Percentiles rank a stretch among this genome's conserved stretches.
These are phyloP conservation scores for Tulasnella calospora DNA, from an alignment of 768 basidiomycete genomes.

Conservation along the genomic window DNA sequence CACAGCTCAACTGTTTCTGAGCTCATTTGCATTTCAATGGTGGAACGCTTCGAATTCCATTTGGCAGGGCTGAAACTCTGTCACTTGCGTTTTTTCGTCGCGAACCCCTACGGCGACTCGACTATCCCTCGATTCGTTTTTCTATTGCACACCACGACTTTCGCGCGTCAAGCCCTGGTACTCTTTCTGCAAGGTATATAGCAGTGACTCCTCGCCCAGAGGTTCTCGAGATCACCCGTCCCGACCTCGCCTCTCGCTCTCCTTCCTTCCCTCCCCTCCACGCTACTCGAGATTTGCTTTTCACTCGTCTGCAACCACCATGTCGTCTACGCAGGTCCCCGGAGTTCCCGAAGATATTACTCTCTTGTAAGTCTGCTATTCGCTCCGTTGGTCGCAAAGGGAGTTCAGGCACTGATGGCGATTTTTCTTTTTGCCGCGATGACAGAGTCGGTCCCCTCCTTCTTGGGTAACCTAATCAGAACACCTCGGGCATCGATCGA, in stretches of 20 bases:
- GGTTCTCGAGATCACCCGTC: neutral
- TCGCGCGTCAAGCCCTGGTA: neutral
- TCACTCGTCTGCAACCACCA: neutral
- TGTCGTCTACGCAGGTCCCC: slow-evolving; percentile 17
- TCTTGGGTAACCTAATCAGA: neutral
- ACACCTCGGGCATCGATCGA: neutral
- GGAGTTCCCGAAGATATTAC: slow-evolving; percentile 20
- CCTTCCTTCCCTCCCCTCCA: neutral
- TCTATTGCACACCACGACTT: neutral
- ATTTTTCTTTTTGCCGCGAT: neutral
- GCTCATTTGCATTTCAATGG: neutral
- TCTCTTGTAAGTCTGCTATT: neutral
- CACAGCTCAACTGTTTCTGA: neutral
- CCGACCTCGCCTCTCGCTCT: neutral
- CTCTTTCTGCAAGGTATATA: neutral
- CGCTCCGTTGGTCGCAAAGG: neutral
- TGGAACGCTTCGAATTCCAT: slow-evolving; percentile 2
- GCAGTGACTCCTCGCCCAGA: neutral
- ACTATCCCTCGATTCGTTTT: neutral
- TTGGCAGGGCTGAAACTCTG: neutral
- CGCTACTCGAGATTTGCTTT: neutral
- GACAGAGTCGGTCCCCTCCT: slow-evolving; percentile 13
- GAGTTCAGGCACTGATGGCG: neutral
- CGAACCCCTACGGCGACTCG: neutral
- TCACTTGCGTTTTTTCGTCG: neutral